Percentiles rank a stretch among this genome's conserved stretches.
Evolutionary conservation across 139 green algal genomes (phyloP).

Genomic region (Dunaliella primolecta): DNA sequence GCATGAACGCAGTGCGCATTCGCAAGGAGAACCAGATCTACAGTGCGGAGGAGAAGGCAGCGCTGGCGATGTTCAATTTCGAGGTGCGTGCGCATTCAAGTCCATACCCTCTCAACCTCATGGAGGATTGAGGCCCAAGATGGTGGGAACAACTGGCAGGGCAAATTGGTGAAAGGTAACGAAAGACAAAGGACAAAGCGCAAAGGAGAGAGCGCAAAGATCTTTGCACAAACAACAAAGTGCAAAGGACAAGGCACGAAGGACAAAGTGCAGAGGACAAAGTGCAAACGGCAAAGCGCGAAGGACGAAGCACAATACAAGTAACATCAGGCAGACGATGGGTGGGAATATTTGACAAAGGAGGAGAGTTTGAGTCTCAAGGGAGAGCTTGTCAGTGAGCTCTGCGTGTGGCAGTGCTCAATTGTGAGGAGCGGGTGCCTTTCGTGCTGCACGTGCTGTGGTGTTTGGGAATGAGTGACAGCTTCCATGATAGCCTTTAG

Average conservation of each 20-base stretch:
- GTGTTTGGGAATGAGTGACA: neutral
- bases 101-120: neutral
- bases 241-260: neutral
- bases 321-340: too few species aligned
- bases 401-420: too few species aligned
- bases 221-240: neutral
- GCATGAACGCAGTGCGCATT: constrained; percentile 98
- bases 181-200: neutral
- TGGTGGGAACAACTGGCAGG: too few species aligned
- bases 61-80: constrained; percentile 97
- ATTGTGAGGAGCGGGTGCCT: too few species aligned
- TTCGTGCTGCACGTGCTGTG: neutral
- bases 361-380: too few species aligned
- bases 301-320: too few species aligned
- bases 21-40: constrained; percentile 96
- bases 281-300: too few species aligned
- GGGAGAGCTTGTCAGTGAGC: too few species aligned
- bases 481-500: too few species aligned
- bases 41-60: constrained; percentile 95
- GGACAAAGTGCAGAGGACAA: neutral
- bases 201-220: neutral
- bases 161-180: too few species aligned
- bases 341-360: too few species aligned
- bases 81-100: constrained; percentile 42
- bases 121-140: too few species aligned